A percentile compares a stretch with the other conserved stretches of the same genome.
Evolutionary conservation across 2,329 filamentous ascomycete genomes (phyloP).

Genomic region (Didymosphaeria variabile): DNA sequence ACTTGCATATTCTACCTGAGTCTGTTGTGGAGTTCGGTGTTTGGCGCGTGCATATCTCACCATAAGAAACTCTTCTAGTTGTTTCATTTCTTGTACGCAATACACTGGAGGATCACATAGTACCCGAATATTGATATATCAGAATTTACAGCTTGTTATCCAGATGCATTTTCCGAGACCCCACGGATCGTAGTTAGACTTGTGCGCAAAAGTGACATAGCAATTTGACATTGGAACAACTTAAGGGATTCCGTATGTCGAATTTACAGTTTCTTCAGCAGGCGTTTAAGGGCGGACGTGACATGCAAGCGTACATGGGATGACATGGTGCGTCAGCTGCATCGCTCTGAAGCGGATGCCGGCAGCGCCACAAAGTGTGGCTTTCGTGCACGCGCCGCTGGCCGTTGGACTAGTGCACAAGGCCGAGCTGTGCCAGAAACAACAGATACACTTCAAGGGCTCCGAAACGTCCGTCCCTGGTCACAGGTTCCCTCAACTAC

Average conservation of each 20-base stretch:
- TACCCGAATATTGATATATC: background rate
- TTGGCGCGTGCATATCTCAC: constrained; percentile 31
- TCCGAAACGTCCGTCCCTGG: constrained; percentile 8
- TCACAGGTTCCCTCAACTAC: constrained; percentile 15
- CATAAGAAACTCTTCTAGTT: background rate
- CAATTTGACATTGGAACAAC: too few species aligned
- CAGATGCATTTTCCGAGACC: background rate
- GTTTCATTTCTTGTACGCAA: constrained; percentile 11
- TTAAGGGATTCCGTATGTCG: too few species aligned
- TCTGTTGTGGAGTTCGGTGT: constrained; percentile 37
- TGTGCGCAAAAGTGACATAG: too few species aligned
- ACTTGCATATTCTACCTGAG: constrained; percentile 15
- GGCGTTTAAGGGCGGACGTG: background rate
- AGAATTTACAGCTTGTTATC: background rate
- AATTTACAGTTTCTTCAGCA: background rate
- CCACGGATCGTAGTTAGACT: too few species aligned
- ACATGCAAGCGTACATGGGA: background rate
- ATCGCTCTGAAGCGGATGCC: background rate
- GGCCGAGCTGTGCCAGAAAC: constrained; percentile 11
- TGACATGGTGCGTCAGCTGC: background rate
- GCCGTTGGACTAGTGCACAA: constrained; percentile 6
- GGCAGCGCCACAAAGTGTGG: constrained; percentile 6
- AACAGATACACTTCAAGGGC: background rate
- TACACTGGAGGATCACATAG: constrained; percentile 10
- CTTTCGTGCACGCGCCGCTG: constrained; percentile 3